Base-by-base conservation (phyloP, 108 stramenopile species). In the Skeletonema marinoi region DNA sequence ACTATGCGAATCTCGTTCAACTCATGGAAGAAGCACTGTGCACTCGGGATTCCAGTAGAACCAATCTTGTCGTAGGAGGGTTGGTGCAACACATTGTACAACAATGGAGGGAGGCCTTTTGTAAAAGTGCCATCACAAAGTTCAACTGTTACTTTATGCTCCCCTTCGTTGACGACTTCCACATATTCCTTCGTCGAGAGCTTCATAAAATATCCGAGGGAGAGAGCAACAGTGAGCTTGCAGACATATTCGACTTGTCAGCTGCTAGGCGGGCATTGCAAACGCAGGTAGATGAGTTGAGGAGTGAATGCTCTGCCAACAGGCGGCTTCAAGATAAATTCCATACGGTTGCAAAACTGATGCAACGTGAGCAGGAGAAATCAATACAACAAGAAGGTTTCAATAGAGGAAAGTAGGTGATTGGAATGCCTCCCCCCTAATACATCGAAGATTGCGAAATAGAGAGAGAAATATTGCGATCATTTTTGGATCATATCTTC, bases 71-170 rank as follows among this genome's bases (percentile, higher is more conserved):
- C 8, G 92, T 97, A 58, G 85, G 89, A 10, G 89, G 92, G 2
- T 88, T 97, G 66, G 96, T 97, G 19, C 90, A 94, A 70, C 93
- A 96, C 84, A 94, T 97, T 71, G 93, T 94, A 30, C 70, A 85
- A 32, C 81, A 89, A 67, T 97, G 96, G 96, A 83, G 94, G 29
- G 93, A 93, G 58, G 76, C 89, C 25, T 97, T 97, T 71, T 91
- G 89, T 46, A 83, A 84, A 70, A 89, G 84, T 31, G 92, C 94
- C 11, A 91, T 88, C 31, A 95, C 94, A 71, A 97, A 97, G 86
- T 96, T 95, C 86, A 97, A 97, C 80, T 97, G 93, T 80, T 97
- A 89, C 70, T 97, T 96, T 83, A 89, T 97, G 80, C 85, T 97
- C 60, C 94, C 96, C 5, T 96, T 97, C 73, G 88, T 96, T 4